Conservation (phyloP, 83 land plant species). For the Thuja plicata region DNA sequence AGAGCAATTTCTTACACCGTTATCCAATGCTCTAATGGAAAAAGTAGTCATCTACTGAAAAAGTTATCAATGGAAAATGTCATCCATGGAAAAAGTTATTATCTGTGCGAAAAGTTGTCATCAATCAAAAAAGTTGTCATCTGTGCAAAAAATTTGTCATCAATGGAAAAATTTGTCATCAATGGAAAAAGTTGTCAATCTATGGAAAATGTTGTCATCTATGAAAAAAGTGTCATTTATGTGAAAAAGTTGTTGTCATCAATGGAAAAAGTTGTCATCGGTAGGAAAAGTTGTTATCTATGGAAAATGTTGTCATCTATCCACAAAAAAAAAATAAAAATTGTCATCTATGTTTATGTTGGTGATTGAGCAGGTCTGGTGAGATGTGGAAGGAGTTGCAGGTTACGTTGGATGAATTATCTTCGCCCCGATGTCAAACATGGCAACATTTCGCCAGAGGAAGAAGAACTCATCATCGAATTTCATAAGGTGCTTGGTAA, state of each 20-base stretch:
- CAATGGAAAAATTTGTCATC: neutral
- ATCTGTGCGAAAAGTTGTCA: no score
- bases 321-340: no score
- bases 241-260: no score
- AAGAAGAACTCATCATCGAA: neutral
- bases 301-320: no score
- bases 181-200: neutral
- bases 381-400: conserved; percentile 9
- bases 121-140: no score
- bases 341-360: neutral
- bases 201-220: neutral
- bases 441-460: neutral
- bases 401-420: conserved; percentile 3
- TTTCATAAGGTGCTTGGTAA: neutral
- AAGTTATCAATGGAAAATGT: no score
- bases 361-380: neutral
- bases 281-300: no score
- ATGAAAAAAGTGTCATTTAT: no score
- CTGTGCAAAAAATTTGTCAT: no score
- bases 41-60: neutral
- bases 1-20: neutral
- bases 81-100: no score
- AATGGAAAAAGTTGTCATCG: no score
- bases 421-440: neutral
- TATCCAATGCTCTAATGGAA: neutral